A percentile compares a stretch with the other conserved stretches of the same genome.
Conservation (phyloP, 768 basidiomycete genomes). For the Hygrocybe punicea region DNA sequence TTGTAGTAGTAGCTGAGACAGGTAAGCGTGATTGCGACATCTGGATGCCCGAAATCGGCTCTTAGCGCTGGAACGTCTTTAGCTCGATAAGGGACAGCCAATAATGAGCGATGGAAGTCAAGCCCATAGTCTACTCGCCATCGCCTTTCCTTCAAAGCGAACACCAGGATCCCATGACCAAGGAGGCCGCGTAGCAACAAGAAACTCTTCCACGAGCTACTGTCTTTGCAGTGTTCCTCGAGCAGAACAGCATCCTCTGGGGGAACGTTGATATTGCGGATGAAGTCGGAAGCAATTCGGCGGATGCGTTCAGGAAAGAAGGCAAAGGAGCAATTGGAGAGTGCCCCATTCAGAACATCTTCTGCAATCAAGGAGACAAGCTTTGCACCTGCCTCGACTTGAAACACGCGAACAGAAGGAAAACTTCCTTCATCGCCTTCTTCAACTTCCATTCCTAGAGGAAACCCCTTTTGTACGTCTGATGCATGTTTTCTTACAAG, state of each 20-base stretch:
- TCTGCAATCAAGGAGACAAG: slow-evolving; percentile 15
- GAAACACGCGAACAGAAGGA: slow-evolving; percentile 19
- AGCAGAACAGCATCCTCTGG: slow-evolving; percentile 7
- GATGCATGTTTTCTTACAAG: slow-evolving; percentile 22
- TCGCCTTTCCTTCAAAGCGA: slow-evolving; percentile 36
- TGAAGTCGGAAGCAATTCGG: slow-evolving; percentile 19
- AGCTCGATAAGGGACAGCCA: slow-evolving; percentile 54
- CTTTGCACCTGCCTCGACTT: slow-evolving; percentile 11
- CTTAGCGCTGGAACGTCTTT: slow-evolving; percentile 47
- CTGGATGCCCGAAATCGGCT: slow-evolving; percentile 54
- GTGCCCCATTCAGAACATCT: slow-evolving; percentile 18
- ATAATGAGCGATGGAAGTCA: slow-evolving; percentile 38
- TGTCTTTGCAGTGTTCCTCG: slow-evolving; percentile 12
- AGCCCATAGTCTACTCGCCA: slow-evolving; percentile 56
- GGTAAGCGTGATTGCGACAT: slow-evolving; percentile 44
- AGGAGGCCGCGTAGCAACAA: slow-evolving; percentile 47
- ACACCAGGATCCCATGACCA: slow-evolving; percentile 39
- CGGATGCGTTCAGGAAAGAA: slow-evolving; percentile 16
- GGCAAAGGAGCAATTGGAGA: slow-evolving; percentile 18
- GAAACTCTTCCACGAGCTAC: slow-evolving; percentile 33
- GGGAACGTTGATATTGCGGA: slow-evolving; percentile 15
- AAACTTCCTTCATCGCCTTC: background rate
- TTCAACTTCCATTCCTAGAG: slow-evolving; percentile 21
- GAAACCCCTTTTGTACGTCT: slow-evolving; percentile 11
- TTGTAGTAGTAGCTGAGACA: slow-evolving; percentile 50